Percentiles rank a stretch among this genome's conserved stretches.
These are phyloP conservation scores for Porogramme epimiltina DNA, from an alignment of 1,284 basidiomycete species.

Conservation along the genomic window DNA sequence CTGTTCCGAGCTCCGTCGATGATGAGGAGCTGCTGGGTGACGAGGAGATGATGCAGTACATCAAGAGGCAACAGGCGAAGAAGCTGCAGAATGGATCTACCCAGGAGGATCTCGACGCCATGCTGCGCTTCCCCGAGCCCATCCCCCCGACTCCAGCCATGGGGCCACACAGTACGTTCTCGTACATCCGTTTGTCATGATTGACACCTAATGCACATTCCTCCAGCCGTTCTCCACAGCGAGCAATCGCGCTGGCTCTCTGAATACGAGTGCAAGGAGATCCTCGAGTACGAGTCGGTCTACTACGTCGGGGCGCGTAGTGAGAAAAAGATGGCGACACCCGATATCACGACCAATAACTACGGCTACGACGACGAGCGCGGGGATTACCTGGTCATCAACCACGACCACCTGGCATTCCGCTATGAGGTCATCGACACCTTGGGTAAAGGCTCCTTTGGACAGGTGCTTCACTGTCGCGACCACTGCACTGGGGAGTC, in stretches of 20 bases:
- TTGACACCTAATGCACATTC: constrained; percentile 12
- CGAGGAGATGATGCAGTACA: constrained; percentile 96
- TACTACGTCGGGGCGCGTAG: constrained; percentile 84
- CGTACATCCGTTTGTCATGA: constrained; percentile 2
- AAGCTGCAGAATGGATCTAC: constrained; percentile 83
- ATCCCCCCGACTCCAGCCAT: constrained; percentile 69
- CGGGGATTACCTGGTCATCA: constrained; percentile 93
- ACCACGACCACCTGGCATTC: constrained; percentile 92
- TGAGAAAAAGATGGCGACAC: constrained; percentile 79
- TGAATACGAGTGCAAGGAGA: constrained; percentile 89
- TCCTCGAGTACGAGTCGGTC: constrained; percentile 84
- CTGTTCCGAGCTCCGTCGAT: constrained; percentile 70
- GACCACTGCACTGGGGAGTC: constrained; percentile 97
- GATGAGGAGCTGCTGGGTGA: constrained; percentile 94
- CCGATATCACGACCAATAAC: constrained; percentile 82
- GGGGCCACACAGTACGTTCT: constrained; percentile 69
- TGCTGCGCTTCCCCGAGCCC: constrained; percentile 93
- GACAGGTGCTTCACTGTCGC: constrained; percentile 94
- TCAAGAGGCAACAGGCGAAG: constrained; percentile 87
- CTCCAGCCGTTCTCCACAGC: constrained; percentile 62
- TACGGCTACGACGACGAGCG: constrained; percentile 98
- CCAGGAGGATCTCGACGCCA: constrained; percentile 85
- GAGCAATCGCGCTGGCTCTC: constrained; percentile 69
- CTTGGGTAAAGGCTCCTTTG: constrained; percentile 97
- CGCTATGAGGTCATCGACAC: constrained; percentile 94